Evolutionary conservation across 495 filamentous ascomycete species (phyloP).

Genomic region (Penicillium canariense): DNA sequence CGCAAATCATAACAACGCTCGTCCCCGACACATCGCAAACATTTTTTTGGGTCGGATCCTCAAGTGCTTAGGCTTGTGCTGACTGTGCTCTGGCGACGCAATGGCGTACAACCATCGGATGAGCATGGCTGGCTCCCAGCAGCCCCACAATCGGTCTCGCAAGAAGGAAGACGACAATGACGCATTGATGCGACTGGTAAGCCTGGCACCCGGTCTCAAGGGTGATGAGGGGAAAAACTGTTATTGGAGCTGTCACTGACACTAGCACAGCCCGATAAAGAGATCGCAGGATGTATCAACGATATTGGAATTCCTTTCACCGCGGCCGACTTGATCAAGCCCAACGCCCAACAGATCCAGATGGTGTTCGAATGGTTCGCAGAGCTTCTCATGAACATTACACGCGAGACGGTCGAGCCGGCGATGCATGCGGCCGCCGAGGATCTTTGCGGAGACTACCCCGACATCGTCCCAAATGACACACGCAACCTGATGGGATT

Average conservation of each 20-base stretch:
- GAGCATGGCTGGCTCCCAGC: constrained; percentile 58
- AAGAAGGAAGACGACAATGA: constrained; percentile 81
- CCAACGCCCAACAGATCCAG: constrained; percentile 89
- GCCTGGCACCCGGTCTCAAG: constrained; percentile 12
- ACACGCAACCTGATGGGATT: constrained; percentile 92
- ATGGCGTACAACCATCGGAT: constrained; percentile 71
- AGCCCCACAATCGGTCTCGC: constrained; percentile 59
- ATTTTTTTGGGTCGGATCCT: constrained; percentile 6
- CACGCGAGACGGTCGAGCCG: constrained; percentile 85
- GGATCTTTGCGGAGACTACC: constrained; percentile 77
- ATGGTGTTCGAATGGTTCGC: constrained; percentile 98
- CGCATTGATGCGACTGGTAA: constrained; percentile 82
- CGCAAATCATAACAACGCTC: constrained; percentile 27
- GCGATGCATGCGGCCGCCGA: constrained; percentile 89
- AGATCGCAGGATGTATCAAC: constrained; percentile 94
- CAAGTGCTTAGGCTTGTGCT: neutral
- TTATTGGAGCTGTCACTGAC: constrained; percentile 15
- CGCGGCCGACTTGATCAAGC: constrained; percentile 86
- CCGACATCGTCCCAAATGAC: constrained; percentile 78
- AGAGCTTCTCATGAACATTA: constrained; percentile 87
- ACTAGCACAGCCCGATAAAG: constrained; percentile 62
- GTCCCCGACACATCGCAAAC: neutral
- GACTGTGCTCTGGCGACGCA: constrained; percentile 1
- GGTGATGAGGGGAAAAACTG: too few relatives aligned
- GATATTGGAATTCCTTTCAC: constrained; percentile 91